Evolutionary conservation across 1,284 basidiomycete genomes (phyloP).

Genomic region (Calocybe gambosa): DNA sequence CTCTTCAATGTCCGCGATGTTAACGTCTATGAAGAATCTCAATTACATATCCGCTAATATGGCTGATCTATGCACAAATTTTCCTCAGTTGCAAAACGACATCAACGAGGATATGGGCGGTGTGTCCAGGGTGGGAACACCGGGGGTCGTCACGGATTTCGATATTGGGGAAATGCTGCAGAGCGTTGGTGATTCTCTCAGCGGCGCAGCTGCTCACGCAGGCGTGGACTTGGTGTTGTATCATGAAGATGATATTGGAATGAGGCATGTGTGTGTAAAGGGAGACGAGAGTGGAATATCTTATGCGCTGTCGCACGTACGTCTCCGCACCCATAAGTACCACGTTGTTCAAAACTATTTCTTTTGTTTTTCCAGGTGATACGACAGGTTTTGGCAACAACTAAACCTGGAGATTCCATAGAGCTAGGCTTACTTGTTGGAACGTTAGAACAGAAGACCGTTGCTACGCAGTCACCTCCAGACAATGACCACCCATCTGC

Average conservation of each 20-base stretch:
- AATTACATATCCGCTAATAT: constrained; percentile 87
- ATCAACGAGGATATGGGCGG: constrained; percentile 7
- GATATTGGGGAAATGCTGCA: constrained; percentile 45
- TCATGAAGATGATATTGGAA: constrained; percentile 72
- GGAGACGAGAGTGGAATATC: constrained; percentile 82
- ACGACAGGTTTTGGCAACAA: constrained; percentile 73
- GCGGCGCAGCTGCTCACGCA: constrained; percentile 76
- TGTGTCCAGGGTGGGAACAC: constrained; percentile 1
- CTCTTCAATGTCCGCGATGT: constrained; percentile 79
- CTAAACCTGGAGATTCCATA: constrained; percentile 73
- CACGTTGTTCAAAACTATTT: no score
- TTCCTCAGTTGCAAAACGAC: constrained; percentile 4
- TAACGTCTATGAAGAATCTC: constrained; percentile 85
- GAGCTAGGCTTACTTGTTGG: constrained; percentile 80
- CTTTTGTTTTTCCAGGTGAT: constrained; percentile 53
- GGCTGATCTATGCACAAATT: constrained; percentile 36
- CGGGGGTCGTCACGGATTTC: constrained; percentile 27
- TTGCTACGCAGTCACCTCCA: constrained; percentile 14
- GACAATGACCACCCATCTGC: constrained; percentile 13
- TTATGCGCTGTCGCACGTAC: constrained; percentile 78
- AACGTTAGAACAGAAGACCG: constrained; percentile 20
- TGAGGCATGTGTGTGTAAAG: constrained; percentile 78
- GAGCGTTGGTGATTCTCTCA: constrained; percentile 71
- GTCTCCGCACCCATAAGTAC: constrained; percentile 25
- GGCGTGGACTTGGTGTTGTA: constrained; percentile 86